phyloP scores from a whole-genome alignment of 805 yeast species.

The Candida ulmi region DNA sequence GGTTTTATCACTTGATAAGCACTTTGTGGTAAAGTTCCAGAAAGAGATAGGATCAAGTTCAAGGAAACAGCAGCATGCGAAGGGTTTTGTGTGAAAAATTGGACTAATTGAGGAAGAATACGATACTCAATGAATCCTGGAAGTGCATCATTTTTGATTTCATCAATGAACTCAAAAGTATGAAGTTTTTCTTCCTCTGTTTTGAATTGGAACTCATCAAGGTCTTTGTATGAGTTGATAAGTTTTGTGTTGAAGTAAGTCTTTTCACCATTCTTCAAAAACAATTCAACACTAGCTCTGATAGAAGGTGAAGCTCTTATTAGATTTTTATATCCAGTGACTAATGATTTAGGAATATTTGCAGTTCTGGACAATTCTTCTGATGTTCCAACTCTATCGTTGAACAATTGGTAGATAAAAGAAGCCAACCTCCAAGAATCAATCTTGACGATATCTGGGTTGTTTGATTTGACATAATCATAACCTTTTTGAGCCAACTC shows the following conservation, averaged over 20 bases:
- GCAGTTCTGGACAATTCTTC: conserved; percentile 8
- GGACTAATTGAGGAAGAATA: conserved; percentile 65
- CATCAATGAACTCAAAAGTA: conserved; percentile 33
- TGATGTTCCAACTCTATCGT: conserved; percentile 13
- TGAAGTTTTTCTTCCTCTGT: conserved; percentile 47
- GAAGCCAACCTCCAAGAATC: conserved; percentile 65
- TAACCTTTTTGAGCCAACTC: not conserved
- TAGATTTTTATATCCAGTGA: conserved; percentile 34
- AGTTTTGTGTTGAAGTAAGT: conserved; percentile 36
- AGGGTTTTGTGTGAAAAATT: conserved; percentile 30
- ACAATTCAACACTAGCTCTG: conserved; percentile 29
- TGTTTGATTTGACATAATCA: not conserved
- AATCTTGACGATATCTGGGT: conserved; percentile 37
- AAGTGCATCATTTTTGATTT: conserved; percentile 34
- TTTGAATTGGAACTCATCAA: conserved; percentile 52
- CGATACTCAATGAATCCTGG: conserved; percentile 50
- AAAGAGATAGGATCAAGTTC: conserved; percentile 25
- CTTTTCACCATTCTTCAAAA: conserved; percentile 20
- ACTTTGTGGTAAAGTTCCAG: conserved; percentile 27
- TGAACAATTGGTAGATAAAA: conserved; percentile 43
- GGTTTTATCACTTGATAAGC: conserved; percentile 49
- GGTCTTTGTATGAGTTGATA: conserved; percentile 44
- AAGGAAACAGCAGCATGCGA: conserved; percentile 25
- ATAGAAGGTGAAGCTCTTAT: conserved; percentile 31
- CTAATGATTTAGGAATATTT: conserved; percentile 33